Conservation (phyloP, 805 yeast species). For the Kodamaea sagamina region DNA sequence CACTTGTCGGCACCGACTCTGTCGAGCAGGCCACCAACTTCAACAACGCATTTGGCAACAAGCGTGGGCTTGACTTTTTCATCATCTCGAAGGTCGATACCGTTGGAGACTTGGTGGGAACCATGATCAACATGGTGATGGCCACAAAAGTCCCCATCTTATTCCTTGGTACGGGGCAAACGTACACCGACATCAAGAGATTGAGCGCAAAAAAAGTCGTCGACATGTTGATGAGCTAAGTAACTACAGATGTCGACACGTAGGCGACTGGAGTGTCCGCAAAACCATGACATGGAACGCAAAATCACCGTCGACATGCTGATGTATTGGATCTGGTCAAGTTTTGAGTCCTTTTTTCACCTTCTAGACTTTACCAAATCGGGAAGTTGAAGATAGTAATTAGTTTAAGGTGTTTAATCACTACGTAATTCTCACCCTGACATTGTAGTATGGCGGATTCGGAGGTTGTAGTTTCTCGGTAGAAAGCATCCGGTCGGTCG, state of each 20-base stretch:
- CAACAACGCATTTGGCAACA: conserved; percentile 88
- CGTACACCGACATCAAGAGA: conserved; percentile 90
- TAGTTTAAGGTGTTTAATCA: no score
- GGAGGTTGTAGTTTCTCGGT: no score
- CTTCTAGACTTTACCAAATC: not conserved
- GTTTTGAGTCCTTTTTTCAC: no score
- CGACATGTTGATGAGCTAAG: conserved; percentile 65
- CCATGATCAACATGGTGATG: conserved; percentile 96
- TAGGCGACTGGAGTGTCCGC: no score
- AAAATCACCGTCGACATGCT: not conserved
- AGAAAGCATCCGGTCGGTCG: no score
- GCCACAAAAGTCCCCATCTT: conserved; percentile 94
- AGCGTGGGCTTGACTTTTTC: conserved; percentile 81
- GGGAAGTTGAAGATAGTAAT: no score
- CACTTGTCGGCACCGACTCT: conserved; percentile 95
- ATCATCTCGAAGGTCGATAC: conserved; percentile 95
- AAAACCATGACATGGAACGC: no score
- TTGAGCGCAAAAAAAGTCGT: conserved; percentile 93
- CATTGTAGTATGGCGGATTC: no score
- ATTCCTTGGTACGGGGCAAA: conserved; percentile 96
- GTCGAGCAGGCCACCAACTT: conserved; percentile 93
- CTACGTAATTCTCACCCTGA: no score
- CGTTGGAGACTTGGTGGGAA: conserved; percentile 93
- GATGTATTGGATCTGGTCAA: not conserved
- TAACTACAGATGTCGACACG: no score